Base-by-base conservation (phyloP, 1,139 yeast species). In the Pichia sp. region DNA sequence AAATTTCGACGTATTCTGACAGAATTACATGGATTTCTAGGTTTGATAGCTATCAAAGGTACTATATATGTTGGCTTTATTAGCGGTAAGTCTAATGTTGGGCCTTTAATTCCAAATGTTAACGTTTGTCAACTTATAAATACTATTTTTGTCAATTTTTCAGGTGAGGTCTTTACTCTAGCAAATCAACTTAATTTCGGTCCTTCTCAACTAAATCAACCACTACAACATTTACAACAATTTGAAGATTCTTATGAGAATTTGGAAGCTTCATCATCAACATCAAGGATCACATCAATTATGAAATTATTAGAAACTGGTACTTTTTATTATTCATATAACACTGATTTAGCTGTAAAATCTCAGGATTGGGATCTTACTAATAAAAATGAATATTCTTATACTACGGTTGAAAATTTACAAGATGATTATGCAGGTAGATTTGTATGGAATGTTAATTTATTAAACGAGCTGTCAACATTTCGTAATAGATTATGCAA, bases 381-480 rank as follows among this genome's bases (percentile, higher is more conserved):
- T 8, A 32, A 37, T 25, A 27, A 34, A 24, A 24, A 16, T 16
- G 39, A 36, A 6, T 40, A 34, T 20, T 26, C 40, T 6, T 46
- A 48, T 35, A 46, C 52, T 20, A 31, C 47, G 20, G 39, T 46
- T 65, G 48, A 48, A 27, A 38, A 33, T 36, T 34, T 49, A 34
- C 45, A 47, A 20, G 65, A 69, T 12, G 64, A 69, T 3, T 80
- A 76, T 56, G 80, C 77, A 54, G 66, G 71, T 39, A 65, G 75
- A 41, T 82, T 78, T 56, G 70, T 80, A 53, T 84, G 94, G 92
- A 84, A 84, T 57, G 62, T 69, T 20, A 76, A 71, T 54, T 68
- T 83, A 70, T 71, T 76, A 31, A 62, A 69, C 10, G 86, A 82
- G 52, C 62, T 84, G 30, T 66, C 81, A 2, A 74, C 71, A 35